Evolutionary conservation across 306 rosid genomes (phyloP).

Genomic region (Fragaria ananassa): DNA sequence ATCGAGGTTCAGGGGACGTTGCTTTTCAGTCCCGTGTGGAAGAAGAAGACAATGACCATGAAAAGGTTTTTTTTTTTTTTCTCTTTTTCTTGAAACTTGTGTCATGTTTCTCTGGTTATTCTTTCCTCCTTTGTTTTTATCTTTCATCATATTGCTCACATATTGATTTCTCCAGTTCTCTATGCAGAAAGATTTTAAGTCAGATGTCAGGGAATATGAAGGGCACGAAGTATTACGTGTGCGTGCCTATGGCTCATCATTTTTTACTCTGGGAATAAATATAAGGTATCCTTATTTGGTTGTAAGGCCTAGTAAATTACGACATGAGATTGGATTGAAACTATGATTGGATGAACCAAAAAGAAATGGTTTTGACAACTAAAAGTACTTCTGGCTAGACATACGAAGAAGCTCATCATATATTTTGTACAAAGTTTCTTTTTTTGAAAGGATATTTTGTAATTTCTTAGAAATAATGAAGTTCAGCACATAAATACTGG

Average conservation of each 20-base stretch:
- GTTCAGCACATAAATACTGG: neutral
- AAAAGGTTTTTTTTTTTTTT: slow-evolving; percentile 45
- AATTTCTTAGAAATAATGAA: neutral
- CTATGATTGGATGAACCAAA: neutral
- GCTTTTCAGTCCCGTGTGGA: slow-evolving; percentile 59
- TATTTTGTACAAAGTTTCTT: neutral
- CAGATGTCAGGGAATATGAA: slow-evolving; percentile 48
- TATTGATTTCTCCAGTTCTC: slow-evolving; percentile 21
- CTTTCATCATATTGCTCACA: slow-evolving; percentile 16
- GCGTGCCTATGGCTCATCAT: slow-evolving; percentile 88
- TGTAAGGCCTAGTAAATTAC: neutral
- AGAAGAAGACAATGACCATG: slow-evolving; percentile 53
- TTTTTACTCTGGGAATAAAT: slow-evolving; percentile 79
- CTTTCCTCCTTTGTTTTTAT: neutral
- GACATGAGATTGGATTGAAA: neutral
- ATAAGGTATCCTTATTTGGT: slow-evolving; percentile 60
- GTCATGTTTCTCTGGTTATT: neutral
- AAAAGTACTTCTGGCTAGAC: slow-evolving; percentile 4
- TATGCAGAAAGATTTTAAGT: slow-evolving; percentile 58
- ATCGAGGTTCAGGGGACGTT: slow-evolving; percentile 64
- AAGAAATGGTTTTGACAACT: neutral
- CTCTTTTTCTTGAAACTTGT: slow-evolving; percentile 3
- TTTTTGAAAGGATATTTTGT: no score
- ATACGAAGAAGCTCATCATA: neutral
- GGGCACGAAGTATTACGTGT: slow-evolving; percentile 78